A percentile compares a stretch with the other conserved stretches of the same genome.
Conservation (phyloP, 2,329 filamentous ascomycete genomes). For the Grosmannia clavigera region DNA sequence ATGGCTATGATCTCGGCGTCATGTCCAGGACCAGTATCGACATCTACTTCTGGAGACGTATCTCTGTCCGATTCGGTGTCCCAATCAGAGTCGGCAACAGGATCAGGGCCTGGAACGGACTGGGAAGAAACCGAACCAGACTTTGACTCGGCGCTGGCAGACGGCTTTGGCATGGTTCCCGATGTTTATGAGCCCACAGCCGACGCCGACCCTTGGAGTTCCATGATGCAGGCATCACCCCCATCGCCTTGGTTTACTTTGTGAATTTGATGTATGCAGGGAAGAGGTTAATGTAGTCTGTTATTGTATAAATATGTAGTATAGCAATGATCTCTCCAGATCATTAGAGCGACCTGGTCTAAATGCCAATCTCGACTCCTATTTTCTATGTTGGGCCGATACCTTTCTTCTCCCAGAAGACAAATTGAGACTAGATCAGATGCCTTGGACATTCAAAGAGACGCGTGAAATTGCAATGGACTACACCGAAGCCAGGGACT, state of each 20-base stretch:
- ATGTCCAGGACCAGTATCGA: not conserved
- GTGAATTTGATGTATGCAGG: not conserved
- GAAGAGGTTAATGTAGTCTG: not conserved
- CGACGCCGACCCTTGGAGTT: slow-evolving; percentile 5
- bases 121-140: not conserved
- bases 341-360: not conserved
- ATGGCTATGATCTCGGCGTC: not conserved
- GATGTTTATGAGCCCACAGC: not conserved
- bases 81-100: not conserved
- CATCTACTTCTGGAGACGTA: not conserved
- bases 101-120: not conserved
- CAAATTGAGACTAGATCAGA: not conserved
- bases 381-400: not conserved
- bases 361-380: not conserved
- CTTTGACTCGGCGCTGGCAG: not conserved
- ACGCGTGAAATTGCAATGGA: too few species aligned
- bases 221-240: slow-evolving; percentile 1
- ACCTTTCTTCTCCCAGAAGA: not conserved
- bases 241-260: slow-evolving; percentile 7
- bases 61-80: not conserved
- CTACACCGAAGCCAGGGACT: not conserved
- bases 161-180: not conserved
- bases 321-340: not conserved
- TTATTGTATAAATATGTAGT: not conserved
- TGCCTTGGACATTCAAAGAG: not conserved